Evolutionary conservation across 257 asterid species (phyloP).

Genomic region (Coffea eugenioides): DNA sequence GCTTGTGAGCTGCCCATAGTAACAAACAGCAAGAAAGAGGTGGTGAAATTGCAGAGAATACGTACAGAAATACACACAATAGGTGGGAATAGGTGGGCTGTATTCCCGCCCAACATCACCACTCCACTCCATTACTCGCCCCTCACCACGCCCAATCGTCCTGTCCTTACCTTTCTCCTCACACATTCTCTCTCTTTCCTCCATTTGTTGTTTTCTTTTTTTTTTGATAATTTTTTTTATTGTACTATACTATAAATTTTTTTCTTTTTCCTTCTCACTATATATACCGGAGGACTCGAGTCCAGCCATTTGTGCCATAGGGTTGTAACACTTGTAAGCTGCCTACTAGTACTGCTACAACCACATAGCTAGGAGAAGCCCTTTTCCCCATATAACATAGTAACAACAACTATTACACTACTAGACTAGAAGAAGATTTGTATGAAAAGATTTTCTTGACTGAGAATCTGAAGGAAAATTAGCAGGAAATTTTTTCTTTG

Average conservation of each 20-base stretch:
- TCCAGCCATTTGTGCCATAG: conserved; percentile 5
- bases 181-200: background rate
- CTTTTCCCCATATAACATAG: background rate
- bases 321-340: conserved; percentile 8
- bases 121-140: conserved; percentile 12
- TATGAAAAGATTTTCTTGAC: background rate
- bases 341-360: background rate
- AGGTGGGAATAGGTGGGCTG: conserved; percentile 24
- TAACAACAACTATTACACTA: too few species aligned
- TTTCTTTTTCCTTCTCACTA: conserved; percentile 3
- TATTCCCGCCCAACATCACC: conserved; percentile 13
- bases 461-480: background rate
- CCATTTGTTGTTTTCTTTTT: background rate
- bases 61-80: conserved; percentile 2
- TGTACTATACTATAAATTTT: background rate
- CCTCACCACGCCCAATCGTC: conserved; percentile 16
- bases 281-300: conserved; percentile 14
- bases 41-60: conserved; percentile 4
- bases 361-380: background rate
- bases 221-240: background rate
- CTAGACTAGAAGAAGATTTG: background rate
- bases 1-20: background rate
- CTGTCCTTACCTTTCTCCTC: background rate
- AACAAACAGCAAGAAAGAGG: too few species aligned
- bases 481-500: background rate